phyloP scores from a whole-genome alignment of 352 stramenopile species.

The Pythium graminicola region DNA sequence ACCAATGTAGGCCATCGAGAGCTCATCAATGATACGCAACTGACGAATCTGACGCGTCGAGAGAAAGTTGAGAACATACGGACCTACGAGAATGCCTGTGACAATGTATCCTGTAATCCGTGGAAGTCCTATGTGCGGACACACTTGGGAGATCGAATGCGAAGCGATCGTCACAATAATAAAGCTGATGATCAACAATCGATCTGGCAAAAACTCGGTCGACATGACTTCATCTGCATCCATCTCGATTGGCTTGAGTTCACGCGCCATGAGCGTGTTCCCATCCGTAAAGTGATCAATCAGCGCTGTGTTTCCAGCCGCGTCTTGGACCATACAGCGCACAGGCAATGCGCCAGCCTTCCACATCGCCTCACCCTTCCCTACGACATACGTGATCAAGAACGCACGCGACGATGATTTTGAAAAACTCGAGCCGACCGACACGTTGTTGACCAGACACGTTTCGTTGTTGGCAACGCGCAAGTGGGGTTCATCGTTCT shows the following conservation, averaged over 20 bases:
- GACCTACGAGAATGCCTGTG: slow-evolving; percentile 57
- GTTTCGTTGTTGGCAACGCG: slow-evolving; percentile 32
- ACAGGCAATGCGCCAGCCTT: slow-evolving; percentile 51
- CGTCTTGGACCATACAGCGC: slow-evolving; percentile 43
- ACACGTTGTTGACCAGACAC: slow-evolving; percentile 58
- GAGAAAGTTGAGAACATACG: slow-evolving; percentile 56
- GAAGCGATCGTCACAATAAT: slow-evolving; percentile 54
- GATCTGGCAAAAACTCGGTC: slow-evolving; percentile 48
- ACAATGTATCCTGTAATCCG: slow-evolving; percentile 63
- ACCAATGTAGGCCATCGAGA: slow-evolving; percentile 60
- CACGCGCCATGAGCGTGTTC: slow-evolving; percentile 57
- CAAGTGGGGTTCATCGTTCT: slow-evolving; percentile 35
- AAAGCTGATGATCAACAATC: slow-evolving; percentile 44
- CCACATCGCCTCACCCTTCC: slow-evolving; percentile 43
- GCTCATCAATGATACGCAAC: slow-evolving; percentile 53
- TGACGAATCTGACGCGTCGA: slow-evolving; percentile 37
- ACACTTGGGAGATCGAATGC: slow-evolving; percentile 54
- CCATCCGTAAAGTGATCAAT: slow-evolving; percentile 56
- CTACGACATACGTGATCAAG: slow-evolving; percentile 54
- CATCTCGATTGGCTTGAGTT: slow-evolving; percentile 55
- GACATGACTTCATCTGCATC: slow-evolving; percentile 41
- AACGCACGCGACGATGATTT: slow-evolving; percentile 39
- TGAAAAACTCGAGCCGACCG: slow-evolving; percentile 44
- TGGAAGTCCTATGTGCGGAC: slow-evolving; percentile 47
- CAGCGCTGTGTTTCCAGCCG: slow-evolving; percentile 39